Evolutionary conservation across 2,329 filamentous ascomycete genomes (phyloP).

Genomic region (Aspergillus tubingensis): DNA sequence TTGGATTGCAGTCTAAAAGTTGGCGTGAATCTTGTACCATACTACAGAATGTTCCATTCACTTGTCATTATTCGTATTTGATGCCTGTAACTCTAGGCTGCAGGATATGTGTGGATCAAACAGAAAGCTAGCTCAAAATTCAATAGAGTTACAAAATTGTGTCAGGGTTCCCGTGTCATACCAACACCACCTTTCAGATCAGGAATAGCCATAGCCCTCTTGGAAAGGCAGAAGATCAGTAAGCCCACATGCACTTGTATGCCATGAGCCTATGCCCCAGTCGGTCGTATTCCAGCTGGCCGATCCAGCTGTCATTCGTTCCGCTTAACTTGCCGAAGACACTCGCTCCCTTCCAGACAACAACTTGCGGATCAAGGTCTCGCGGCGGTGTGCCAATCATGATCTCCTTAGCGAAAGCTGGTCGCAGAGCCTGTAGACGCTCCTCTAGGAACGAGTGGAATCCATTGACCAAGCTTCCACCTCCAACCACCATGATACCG

Average conservation of each 20-base stretch:
- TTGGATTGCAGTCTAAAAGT: too few relatives aligned
- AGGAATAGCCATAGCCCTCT: slow-evolving; percentile 13
- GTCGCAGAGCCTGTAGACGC: slow-evolving; percentile 67
- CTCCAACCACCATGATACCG: slow-evolving; percentile 87
- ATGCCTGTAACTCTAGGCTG: background rate
- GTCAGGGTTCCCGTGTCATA: slow-evolving; percentile 11
- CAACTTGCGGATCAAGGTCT: slow-evolving; percentile 96
- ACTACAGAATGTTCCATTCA: background rate
- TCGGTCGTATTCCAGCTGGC: slow-evolving; percentile 81
- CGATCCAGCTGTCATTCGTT: slow-evolving; percentile 96
- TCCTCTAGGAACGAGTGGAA: slow-evolving; percentile 84
- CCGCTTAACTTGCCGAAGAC: slow-evolving; percentile 85
- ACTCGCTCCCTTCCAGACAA: slow-evolving; percentile 95
- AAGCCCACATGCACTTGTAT: slow-evolving; percentile 72
- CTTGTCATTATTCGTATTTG: slow-evolving; percentile 1
- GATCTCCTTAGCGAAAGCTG: slow-evolving; percentile 66
- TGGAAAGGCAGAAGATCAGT: slow-evolving; percentile 37
- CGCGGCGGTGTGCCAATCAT: slow-evolving; percentile 72
- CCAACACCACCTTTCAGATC: slow-evolving; percentile 11
- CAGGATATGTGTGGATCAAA: background rate
- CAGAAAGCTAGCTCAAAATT: slow-evolving; percentile 10
- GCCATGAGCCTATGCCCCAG: slow-evolving; percentile 79
- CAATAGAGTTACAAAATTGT: slow-evolving; percentile 15
- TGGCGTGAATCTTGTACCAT: background rate
- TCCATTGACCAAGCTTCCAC: slow-evolving; percentile 76